Base-by-base conservation (phyloP, 2,329 filamentous ascomycete genomes). In the Magnaporthiopsis rhizophila region DNA sequence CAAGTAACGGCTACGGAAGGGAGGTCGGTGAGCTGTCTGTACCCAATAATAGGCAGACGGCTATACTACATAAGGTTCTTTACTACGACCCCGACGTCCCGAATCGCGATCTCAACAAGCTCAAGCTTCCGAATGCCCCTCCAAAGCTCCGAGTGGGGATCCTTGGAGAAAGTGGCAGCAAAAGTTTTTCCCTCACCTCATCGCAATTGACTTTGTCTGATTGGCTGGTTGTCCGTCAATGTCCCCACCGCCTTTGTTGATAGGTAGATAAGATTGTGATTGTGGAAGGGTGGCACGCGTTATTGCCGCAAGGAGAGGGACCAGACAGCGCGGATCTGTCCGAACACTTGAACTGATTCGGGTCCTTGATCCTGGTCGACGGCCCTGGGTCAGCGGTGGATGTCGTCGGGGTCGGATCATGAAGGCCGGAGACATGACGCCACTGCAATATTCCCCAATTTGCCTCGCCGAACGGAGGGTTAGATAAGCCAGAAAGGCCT, bases 71-170 rank as follows among this genome's bases (percentile, higher is more conserved):
- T 36, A 7, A 21, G 45, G 45, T 11, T 53, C 45, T 8, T n/a
- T 8, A 53, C 45, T 21, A 53, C 45, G 15, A 21, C 7, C 45
- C 45, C 38, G 21, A 4, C 45, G 45, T 53, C 45, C 45, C 45
- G 45, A 53, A n/a, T 21, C 45, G 45, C 45, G 15, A 38, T 13
- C 36, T 11, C n/a, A 1, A 1, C 18, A 4, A 11, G 45, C n/a
- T 9, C n/a, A n/a, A n/a, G 21, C 18, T n/a, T 53, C n/a, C n/a
- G 7, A 21, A 2, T 53, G 65, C 66, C 38, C 63, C 58, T 53
- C 59, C 56, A 62, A 53, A 53, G 45, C 45, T 53, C 50, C 53
- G 30, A 53, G 30, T 11, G 26, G 59, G 63, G 59, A 61, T 56
- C 28, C 3, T 30, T n/a, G n/a, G 61, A 50, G 59, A 61, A 36